phyloP scores from a whole-genome alignment of 176 grass and related monocot genomes.

The Carex cristatella region DNA sequence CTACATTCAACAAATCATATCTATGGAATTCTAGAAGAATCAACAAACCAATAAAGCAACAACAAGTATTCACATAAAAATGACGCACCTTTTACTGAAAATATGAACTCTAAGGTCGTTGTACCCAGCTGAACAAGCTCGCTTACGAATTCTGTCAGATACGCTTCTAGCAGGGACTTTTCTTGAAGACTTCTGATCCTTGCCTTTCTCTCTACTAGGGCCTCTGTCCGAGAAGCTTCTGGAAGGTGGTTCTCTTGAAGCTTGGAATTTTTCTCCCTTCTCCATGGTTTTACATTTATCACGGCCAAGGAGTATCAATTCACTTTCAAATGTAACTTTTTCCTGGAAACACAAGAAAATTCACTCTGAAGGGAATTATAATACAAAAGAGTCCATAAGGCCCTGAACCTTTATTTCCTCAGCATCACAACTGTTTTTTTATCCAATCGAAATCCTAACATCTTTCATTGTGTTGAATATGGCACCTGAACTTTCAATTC shows the following conservation, averaged over 20 bases:
- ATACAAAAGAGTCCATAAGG: background rate
- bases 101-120: background rate
- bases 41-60: background rate
- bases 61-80: background rate
- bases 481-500: background rate
- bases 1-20: background rate
- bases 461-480: background rate
- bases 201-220: background rate
- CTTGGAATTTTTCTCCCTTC: background rate
- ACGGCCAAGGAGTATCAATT: background rate
- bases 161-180: background rate
- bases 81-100: slow-evolving; percentile 13
- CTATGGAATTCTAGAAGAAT: background rate
- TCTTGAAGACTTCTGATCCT: background rate
- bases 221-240: slow-evolving; percentile 8
- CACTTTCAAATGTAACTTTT: background rate
- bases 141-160: background rate
- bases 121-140: background rate
- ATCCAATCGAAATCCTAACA: background rate
- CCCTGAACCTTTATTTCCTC: background rate
- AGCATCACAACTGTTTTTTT: background rate
- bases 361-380: background rate
- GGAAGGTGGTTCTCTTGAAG: slow-evolving; percentile 13
- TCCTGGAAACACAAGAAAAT: slow-evolving; percentile 3
- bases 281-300: slow-evolving; percentile 15